Conservation (phyloP, 306 rosid genomes). For the Luffa aegyptiaca region DNA sequence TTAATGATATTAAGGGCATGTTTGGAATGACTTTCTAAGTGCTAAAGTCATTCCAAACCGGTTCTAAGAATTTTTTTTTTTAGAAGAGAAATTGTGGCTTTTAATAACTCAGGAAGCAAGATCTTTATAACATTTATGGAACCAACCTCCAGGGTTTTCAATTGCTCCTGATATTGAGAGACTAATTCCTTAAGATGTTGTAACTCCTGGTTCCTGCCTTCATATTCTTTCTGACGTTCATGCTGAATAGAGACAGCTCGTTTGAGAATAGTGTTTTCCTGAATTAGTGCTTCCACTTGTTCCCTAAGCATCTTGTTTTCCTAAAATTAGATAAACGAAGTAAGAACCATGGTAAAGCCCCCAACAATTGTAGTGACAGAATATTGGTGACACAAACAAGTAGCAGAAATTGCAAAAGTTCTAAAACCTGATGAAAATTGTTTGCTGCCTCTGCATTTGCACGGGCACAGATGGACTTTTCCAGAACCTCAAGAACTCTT, state of each 20-base stretch:
- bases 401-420: neutral
- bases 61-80: too few relatives aligned
- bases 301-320: conserved; percentile 68
- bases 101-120: neutral
- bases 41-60: too few relatives aligned
- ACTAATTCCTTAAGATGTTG: conserved; percentile 65
- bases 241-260: conserved; percentile 70
- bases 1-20: neutral
- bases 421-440: conserved; percentile 45
- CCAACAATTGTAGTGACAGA: neutral
- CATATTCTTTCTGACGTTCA: conserved; percentile 61
- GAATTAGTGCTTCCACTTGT: conserved; percentile 59
- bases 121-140: neutral
- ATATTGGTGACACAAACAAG: neutral
- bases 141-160: conserved; percentile 66
- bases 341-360: neutral
- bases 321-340: conserved; percentile 18
- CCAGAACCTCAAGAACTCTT: conserved; percentile 58
- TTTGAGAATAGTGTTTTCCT: conserved; percentile 64
- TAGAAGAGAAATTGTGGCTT: neutral
- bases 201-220: conserved; percentile 53
- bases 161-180: conserved; percentile 69
- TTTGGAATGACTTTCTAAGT: too few relatives aligned
- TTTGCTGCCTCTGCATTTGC: conserved; percentile 47
- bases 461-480: conserved; percentile 53